Base-by-base conservation (phyloP, 306 rosid genomes). In the Gastrolobium villosum region DNA sequence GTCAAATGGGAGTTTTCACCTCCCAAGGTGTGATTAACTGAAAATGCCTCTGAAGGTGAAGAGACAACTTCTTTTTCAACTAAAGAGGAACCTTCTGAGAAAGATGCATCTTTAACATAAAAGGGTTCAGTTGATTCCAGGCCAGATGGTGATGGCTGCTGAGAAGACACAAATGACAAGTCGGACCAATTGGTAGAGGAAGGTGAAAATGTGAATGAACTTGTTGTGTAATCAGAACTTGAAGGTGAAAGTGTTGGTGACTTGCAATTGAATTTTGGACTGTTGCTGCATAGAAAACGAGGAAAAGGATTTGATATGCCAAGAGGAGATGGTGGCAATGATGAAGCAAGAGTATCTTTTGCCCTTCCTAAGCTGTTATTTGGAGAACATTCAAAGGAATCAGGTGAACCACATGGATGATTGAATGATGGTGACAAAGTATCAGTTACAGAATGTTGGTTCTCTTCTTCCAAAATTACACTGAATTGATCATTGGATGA, bases 201-300 rank as follows among this genome's bases (percentile, higher is more conserved):
- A 6, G 97, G 98, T 36, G 98, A 94, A 77, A 87, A 88, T 79
- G 93, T 74, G 48, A 90, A 89, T 20, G 93, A 92, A 82, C 96
- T 92, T 6, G n/a, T n/a, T n/a, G 93, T 83, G 55, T 83, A 85
- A 66, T 94, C 98, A 49, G 98, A 92, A 74, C 87, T 86, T 62
- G 93, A 88, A 69, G 98, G 97, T 10, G 98, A 94, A 50, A 86
- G 78, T 55, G 93, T 87, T 35, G 95, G 88, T 49, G 97, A 92
- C 80, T 88, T 90, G 76, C 85, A 82, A 65, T 82, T 75, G 52
- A 92, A 83, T 77, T 84, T 89, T 1, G 83, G 86, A 85, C 84
- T 85, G 73, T 20, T 20, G 26, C 52, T 73, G 20, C 85, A 66
- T 54, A 79, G 82, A 62, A 86, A 89, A 88, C 84, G 79, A 63